These are phyloP conservation scores for Ogataea allantospora DNA, from an alignment of 805 yeast genomes.

Conservation along the genomic window DNA sequence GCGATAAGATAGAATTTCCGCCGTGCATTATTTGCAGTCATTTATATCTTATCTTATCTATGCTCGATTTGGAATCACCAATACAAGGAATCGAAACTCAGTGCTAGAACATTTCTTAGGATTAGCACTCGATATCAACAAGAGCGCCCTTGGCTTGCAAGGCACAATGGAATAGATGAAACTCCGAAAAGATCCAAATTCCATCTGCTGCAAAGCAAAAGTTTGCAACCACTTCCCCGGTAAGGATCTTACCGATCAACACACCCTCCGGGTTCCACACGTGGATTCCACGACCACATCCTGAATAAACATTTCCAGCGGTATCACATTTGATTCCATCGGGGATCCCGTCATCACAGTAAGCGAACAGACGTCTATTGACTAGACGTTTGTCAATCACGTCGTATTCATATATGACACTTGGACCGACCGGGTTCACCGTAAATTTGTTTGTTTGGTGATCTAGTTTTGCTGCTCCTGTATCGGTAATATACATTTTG, in stretches of 20 bases:
- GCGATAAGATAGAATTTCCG: no score
- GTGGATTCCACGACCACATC: constrained; percentile 12
- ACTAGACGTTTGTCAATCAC: constrained; percentile 5
- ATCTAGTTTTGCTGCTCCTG: constrained; percentile 8
- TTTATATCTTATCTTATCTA: no score
- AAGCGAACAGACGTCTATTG: constrained; percentile 10
- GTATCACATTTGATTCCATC: constrained; percentile 14
- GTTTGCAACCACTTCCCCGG: constrained; percentile 10
- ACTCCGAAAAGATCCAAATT: constrained; percentile 13
- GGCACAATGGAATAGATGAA: constrained; percentile 7
- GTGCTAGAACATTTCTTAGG: neutral
- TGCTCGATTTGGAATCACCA: no score
- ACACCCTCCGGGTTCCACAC: constrained; percentile 11
- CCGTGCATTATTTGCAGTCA: neutral
- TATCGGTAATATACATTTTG: constrained; percentile 11
- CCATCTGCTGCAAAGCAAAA: constrained; percentile 12
- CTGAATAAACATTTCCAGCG: constrained; percentile 11
- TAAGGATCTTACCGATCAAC: constrained; percentile 10
- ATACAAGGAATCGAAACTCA: no score
- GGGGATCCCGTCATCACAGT: constrained; percentile 12
- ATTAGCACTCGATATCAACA: constrained; percentile 5
- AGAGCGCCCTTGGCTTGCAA: constrained; percentile 7
- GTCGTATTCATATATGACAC: constrained; percentile 9
- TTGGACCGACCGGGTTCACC: constrained; percentile 1
- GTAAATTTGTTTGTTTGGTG: neutral